Base-by-base conservation (phyloP, 225 moss, liverwort and hornwort species). In the Bryoerythrophyllum caledonicum region DNA sequence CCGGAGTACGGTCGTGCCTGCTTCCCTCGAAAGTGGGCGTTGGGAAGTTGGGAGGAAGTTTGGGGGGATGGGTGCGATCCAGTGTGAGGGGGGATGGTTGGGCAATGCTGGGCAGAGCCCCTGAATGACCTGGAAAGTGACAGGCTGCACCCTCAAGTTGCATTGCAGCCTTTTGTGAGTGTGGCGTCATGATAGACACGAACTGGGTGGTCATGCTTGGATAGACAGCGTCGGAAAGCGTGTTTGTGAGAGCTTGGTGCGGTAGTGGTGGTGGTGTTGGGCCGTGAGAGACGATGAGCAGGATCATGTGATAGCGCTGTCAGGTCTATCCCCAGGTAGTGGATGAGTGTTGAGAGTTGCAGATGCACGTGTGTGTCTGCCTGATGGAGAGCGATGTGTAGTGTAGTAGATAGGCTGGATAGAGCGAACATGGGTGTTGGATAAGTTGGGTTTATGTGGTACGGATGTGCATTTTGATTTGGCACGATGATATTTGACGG, bases 381-480 rank as follows among this genome's bases (percentile, higher is more conserved):
- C 10, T 25, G 72, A 25, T 65, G 23, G 8, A 71, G 65, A 71
- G 48, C 17, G 34, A 46, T 9, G 35, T 65, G 17, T 27, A 30
- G 4, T n/a, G n/a, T 72, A 17, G 5, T 48, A 32, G 43, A 27
- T 70, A 62, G 63, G 16, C 30, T 70, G 32, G 40, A 2, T 16
- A 49, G 40, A 65, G 41, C 40, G n/a, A 28, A 26, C 40, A 6
- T 34, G 38, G 32, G 23, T 63, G 34, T 40, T 44, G 4, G 41
- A 25, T 57, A 30, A 14, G 63, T 64, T 32, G 0, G 65, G 70
- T 48, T 24, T 6, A 4, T 56, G 14, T 63, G 68, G 17, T 63
- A 32, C 32, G 26, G 20, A 25, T 44, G 13, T 63, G 63, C 34
- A 38, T 75, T 48, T 70, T 65, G 74, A 34, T 69, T 20, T 55